Evolutionary conservation across 2,329 filamentous ascomycete species (phyloP), one percentile per base, ranked within the genome.

Genomic region (Cladophialophora yegresii): DNA sequence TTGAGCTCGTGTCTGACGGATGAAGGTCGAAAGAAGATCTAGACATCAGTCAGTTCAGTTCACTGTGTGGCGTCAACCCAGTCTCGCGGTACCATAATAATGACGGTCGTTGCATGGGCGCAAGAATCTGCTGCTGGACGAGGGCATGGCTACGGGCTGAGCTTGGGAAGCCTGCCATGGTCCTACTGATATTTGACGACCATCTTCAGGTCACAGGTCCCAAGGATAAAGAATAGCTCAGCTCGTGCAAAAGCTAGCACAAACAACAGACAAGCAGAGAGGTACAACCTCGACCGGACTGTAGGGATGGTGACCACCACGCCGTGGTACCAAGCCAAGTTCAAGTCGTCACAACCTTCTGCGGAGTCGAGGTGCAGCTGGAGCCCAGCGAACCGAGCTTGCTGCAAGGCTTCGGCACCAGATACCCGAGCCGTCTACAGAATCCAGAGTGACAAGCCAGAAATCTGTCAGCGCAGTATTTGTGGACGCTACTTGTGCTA

Each of bases 1-100:
- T 22, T 60, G 61, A 4, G 67, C 58, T 5, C 67, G 64, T 30
- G 61, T 66, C 33, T 70, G 71, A 40, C 72, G 72, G 32, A 74
- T 70, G 61, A 75, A 76, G 59, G 71, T 67, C n/a, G 72, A 69
- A 51, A 75, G 73, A 64, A 76, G 75, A 67, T 72, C 78, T 79
- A 71, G 32, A 58, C 64, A 68, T 22, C 23, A 50, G 36, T 61
- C 65, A 65, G 59, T 51, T 30, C 63, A 53, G 22, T 43, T 23
- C n/a, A 20, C n/a, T 23, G 30, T 13, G 2, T 40, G 13, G n/a
- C 20, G 2, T 30, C 6, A 53, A 28, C 43, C 71, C 64, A 16
- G 71, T 62, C 13, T 71, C 26, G 16, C 58, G 26, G 20, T 64
- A 68, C 66, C 68, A 67, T 67, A 58, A 62, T 69, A 69, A 55